Evolutionary conservation across 2,329 filamentous ascomycete species (phyloP).

Genomic region (Aspergillus novofumigatus): DNA sequence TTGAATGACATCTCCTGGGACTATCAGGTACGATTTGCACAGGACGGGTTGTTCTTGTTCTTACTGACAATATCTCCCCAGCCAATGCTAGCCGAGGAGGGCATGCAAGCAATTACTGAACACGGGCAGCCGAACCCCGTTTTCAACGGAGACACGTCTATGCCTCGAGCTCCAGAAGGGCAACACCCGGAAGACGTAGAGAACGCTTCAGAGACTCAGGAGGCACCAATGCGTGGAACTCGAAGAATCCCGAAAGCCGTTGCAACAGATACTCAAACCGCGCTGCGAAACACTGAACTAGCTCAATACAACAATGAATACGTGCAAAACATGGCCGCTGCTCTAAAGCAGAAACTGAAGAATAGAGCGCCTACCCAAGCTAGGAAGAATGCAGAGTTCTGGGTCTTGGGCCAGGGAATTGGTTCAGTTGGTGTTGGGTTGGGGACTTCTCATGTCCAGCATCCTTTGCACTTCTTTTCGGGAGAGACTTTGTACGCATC

Average conservation of each 20-base stretch:
- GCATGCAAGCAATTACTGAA: constrained; percentile 18
- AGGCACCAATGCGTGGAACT: constrained; percentile 23
- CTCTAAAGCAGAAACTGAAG: constrained; percentile 41
- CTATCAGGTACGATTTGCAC: constrained; percentile 8
- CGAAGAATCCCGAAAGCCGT: constrained; percentile 40
- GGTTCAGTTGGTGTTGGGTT: constrained; percentile 50
- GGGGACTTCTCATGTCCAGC: constrained; percentile 36
- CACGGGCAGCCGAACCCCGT: background rate
- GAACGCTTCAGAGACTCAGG: background rate
- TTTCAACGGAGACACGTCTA: background rate
- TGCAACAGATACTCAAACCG: constrained; percentile 46
- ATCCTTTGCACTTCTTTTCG: constrained; percentile 57
- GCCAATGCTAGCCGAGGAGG: constrained; percentile 27
- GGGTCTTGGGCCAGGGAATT: constrained; percentile 56
- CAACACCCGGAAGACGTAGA: background rate
- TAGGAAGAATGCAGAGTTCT: constrained; percentile 61
- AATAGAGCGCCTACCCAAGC: constrained; percentile 44
- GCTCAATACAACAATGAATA: constrained; percentile 58
- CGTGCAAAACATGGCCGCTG: constrained; percentile 55
- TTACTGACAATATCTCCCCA: constrained; percentile 7
- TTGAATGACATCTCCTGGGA: constrained; percentile 32
- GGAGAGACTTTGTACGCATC: constrained; percentile 52
- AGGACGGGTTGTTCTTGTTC: background rate
- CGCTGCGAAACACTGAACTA: constrained; percentile 55
- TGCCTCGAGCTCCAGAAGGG: background rate